These are phyloP conservation scores for Populus euphratica DNA, from an alignment of 345 rosid genomes.

Conservation along the genomic window DNA sequence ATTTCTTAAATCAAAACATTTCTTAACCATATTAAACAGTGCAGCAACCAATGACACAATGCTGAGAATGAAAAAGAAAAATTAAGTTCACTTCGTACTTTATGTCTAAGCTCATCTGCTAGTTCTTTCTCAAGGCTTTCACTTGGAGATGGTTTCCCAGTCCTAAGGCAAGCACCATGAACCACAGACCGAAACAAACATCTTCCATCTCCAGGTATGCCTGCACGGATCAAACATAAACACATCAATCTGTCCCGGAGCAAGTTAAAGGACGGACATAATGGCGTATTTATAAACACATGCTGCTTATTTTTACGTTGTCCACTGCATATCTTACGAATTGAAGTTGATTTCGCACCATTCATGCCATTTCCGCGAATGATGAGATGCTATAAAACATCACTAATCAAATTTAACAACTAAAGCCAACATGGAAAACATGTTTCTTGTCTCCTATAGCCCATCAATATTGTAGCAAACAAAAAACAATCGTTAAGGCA, in stretches of 20 bases:
- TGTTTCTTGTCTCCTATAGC: no score
- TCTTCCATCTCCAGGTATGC: slow-evolving; percentile 66
- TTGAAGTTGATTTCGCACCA: not conserved
- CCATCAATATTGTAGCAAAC: no score
- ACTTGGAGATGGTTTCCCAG: slow-evolving; percentile 52
- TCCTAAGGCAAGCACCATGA: slow-evolving; percentile 48
- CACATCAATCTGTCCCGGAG: no score
- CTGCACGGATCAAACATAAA: slow-evolving; percentile 25
- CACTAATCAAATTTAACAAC: no score
- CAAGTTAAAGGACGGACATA: not conserved
- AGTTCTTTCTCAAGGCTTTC: slow-evolving; percentile 53
- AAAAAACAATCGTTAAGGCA: no score
- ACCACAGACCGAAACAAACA: slow-evolving; percentile 67
- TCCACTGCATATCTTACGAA: not conserved
- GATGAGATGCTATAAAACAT: no score
- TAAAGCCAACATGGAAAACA: no score
- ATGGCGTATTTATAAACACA: not conserved
- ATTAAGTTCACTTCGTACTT: slow-evolving; percentile 23
- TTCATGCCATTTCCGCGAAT: no score
- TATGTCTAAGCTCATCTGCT: slow-evolving; percentile 65
- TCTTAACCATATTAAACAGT: not conserved
- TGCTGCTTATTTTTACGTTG: not conserved
- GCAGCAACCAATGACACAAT: not conserved
- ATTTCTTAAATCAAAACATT: not conserved
- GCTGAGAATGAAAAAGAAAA: not conserved